Base-by-base conservation (phyloP, 768 basidiomycete species). In the Collybiopsis confluens region DNA sequence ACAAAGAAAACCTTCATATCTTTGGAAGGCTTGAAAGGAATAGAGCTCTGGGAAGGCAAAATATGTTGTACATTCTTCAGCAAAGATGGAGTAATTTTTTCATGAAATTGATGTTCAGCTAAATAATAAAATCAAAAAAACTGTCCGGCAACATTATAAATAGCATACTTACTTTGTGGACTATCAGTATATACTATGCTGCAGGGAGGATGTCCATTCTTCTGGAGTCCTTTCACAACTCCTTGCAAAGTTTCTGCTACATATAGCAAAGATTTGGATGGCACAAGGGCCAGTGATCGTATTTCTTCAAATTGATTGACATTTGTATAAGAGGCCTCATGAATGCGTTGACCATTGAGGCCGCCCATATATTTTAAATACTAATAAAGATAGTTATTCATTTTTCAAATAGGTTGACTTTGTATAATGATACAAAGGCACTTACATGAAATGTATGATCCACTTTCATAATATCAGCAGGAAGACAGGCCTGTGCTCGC, bases 391-490 rank as follows among this genome's bases (percentile, higher is more conserved):
- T 5, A 13, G 13, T 33, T 6, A 33, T 33, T 13, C 30, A 33
- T 6, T 33, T 33, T 33, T 5, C 5, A 33, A 33, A 33, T 33
- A 5, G 6, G 13, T 5, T 33, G 6, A 33, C 13, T 33, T n/a
- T n/a, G n/a, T n/a, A n/a, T 13, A 33, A 33, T 33, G 13, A 33
- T 13, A 33, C 8, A 35, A 2, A 13, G 21, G 16, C 10, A 52
- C 49, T 26, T 38, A 61, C 60, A n/a, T 61, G 54, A 47, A 55
- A 61, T 23, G 58, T 61, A 23, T 61, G 60, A 28, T 61, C 58
- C 3, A 47, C 58, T 28, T 58, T 58, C 13, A 58, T 16, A 30
- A 61, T 27, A 10, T 37, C 52, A 6, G 24, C 55, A 2, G 60
- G 51, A 7, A 57, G 35, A 9, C 58, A 45, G 1, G 60, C 58